Evolutionary conservation across 2,329 filamentous ascomycete species (phyloP).

Genomic region (Colletotrichum caudatum): DNA sequence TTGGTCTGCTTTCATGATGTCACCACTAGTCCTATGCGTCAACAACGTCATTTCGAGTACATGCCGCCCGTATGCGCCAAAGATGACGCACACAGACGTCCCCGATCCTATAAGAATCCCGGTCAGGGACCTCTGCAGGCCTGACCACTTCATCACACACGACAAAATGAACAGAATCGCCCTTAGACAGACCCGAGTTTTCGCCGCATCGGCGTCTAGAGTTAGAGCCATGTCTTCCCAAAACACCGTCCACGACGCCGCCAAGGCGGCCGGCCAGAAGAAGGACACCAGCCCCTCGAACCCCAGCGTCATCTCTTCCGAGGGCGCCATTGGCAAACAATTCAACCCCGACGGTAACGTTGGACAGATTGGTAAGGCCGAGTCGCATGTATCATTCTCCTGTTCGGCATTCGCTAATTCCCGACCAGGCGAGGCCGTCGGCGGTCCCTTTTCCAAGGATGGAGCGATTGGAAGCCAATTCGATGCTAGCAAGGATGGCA

Average conservation of each 20-base stretch:
- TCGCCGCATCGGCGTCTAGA: not conserved
- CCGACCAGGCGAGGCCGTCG: constrained; percentile 20
- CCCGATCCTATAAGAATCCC: not conserved
- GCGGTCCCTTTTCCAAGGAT: constrained; percentile 32
- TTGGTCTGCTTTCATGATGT: constrained; percentile 23
- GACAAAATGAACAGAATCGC: constrained; percentile 2
- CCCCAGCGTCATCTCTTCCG: constrained; percentile 34
- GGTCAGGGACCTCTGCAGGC: not conserved
- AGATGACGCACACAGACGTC: constrained; percentile 19
- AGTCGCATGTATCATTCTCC: accelerated
- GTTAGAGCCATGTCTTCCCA: constrained; percentile 27
- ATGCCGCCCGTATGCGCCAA: not conserved
- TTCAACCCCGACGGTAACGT: constrained; percentile 39
- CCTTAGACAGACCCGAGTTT: not conserved
- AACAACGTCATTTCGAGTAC: constrained; percentile 24
- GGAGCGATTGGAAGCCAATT: constrained; percentile 35
- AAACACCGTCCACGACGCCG: constrained; percentile 25
- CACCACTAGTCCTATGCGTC: constrained; percentile 14
- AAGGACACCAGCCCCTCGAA: constrained; percentile 34
- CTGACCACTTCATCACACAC: not conserved
- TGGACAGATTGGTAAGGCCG: constrained; percentile 29
- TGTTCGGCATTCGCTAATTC: accelerated
- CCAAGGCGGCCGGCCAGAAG: constrained; percentile 20
- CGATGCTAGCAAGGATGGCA: constrained; percentile 28
- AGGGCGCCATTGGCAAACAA: constrained; percentile 34